Evolutionary conservation across 2,329 filamentous ascomycete species (phyloP).

Genomic region (Magnaporthiopsis incrustans): DNA sequence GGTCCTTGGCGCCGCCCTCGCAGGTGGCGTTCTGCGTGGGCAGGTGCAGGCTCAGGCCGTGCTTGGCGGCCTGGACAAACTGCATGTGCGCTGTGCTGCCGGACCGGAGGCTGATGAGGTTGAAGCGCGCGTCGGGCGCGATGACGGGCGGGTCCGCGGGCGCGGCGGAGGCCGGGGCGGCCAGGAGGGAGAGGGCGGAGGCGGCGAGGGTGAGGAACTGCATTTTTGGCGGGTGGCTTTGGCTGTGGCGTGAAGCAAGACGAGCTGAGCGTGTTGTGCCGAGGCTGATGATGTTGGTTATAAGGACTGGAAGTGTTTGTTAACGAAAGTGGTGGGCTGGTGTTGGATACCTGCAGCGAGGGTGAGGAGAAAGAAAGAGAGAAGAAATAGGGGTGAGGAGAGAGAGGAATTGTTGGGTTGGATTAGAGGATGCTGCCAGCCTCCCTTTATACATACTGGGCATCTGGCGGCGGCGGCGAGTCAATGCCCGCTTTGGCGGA

Average conservation of each 20-base stretch:
- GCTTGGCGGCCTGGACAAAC: constrained; percentile 33
- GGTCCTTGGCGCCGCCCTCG: constrained; percentile 23
- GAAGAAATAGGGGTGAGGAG: too few species aligned
- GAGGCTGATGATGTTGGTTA: too few species aligned
- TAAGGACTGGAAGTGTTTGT: too few species aligned
- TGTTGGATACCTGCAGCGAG: too few species aligned
- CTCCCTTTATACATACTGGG: too few species aligned
- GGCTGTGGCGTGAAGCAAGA: neutral
- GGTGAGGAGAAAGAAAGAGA: too few species aligned
- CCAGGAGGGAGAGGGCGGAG: constrained; percentile 32
- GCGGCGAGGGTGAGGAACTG: constrained; percentile 51
- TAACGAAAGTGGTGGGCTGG: too few species aligned
- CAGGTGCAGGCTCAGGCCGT: constrained; percentile 33
- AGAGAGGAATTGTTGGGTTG: too few species aligned
- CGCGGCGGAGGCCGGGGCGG: constrained; percentile 19
- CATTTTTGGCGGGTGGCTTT: constrained; percentile 14
- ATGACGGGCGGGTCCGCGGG: constrained; percentile 17
- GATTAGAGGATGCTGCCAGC: too few species aligned
- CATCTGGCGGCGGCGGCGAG: too few species aligned
- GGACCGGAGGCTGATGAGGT: constrained; percentile 40
- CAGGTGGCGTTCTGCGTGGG: constrained; percentile 41
- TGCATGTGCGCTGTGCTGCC: constrained; percentile 39
- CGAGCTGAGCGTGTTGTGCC: neutral
- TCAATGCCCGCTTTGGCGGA: too few species aligned
- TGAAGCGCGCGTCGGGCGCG: constrained; percentile 31